A percentile compares a stretch with the other conserved stretches of the same genome.
phyloP scores from a whole-genome alignment of 225 moss, liverwort and hornwort species.

The Polytrichum formosum region DNA sequence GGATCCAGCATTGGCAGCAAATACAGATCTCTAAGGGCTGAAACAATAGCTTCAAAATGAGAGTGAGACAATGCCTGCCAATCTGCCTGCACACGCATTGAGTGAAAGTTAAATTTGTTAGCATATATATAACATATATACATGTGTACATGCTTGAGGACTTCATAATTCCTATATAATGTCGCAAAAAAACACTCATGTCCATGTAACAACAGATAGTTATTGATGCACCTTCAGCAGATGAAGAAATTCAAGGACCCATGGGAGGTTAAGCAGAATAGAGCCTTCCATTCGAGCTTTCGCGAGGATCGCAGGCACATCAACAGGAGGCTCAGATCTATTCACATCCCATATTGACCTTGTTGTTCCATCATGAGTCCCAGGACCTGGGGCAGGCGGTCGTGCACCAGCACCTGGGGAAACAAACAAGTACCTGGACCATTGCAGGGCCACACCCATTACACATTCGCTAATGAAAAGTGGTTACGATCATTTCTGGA shows the following conservation, averaged over 20 bases:
- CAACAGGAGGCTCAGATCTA: slow-evolving; percentile 61
- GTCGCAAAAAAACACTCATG: too few relatives aligned
- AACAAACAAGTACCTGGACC: slow-evolving; percentile 57
- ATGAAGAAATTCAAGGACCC: slow-evolving; percentile 65
- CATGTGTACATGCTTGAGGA: neutral
- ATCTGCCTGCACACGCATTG: slow-evolving; percentile 46
- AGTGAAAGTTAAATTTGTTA: neutral
- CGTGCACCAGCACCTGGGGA: slow-evolving; percentile 72
- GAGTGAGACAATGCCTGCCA: slow-evolving; percentile 54
- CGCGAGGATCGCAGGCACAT: slow-evolving; percentile 39
- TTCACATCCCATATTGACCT: slow-evolving; percentile 44
- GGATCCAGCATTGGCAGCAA: slow-evolving; percentile 63
- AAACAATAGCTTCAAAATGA: slow-evolving; percentile 45
- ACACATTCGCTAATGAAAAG: too few relatives aligned
- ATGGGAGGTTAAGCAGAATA: slow-evolving; percentile 59
- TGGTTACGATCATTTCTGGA: too few relatives aligned
- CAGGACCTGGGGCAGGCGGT: slow-evolving; percentile 54
- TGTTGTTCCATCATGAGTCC: slow-evolving; percentile 27
- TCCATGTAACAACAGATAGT: neutral
- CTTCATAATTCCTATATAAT: too few relatives aligned
- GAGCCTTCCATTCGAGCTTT: slow-evolving; percentile 52
- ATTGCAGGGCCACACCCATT: too few relatives aligned
- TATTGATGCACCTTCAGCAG: slow-evolving; percentile 46
- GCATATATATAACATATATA: slow-evolving; percentile 7
- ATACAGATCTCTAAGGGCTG: slow-evolving; percentile 48